Base-by-base conservation (phyloP, 2,329 filamentous ascomycete genomes). In the Nannizziopsis barbatae region DNA sequence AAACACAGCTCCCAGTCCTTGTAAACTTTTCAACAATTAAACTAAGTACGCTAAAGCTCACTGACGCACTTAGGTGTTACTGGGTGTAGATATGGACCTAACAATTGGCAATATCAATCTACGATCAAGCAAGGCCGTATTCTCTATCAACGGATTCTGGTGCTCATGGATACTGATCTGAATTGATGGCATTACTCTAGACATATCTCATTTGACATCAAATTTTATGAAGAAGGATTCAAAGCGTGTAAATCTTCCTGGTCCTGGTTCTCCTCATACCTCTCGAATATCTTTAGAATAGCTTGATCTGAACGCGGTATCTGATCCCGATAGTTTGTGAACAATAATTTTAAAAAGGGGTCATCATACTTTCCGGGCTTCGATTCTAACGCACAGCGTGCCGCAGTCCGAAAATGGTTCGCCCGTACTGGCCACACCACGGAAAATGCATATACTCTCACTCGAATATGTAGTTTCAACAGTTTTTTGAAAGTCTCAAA, bases 341-440 rank as follows among this genome's bases (percentile, higher is more conserved):
- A 57, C 45, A 69, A 52, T 12, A 61, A 36, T 41, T 17, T 52
- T 10, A 63, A 52, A 53, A 69, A 68, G 2, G 62, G 63, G 59
- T 69, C 65, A 31, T 58, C 55, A 10, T 43, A 37, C 3, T 22
- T 10, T 14, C 51, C 53, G 18, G 53, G 55, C 2, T 20, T 33
- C 12, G 41, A 12, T 14, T 53, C 53, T 30, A 53, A 54, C 2
- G 59, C 62, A 55, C 55, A 57, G 20, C 60, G 59, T 39, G 62
- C 50, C 11, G 63, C 62, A 1, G 58, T 52, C 9, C 55, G 54
- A 50, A 65, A 67, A 53, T 66, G 60, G 5, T 50, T 57, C 11
- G 52, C 47, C n/a, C 55, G 53, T 9, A 65, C 54, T 1, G 65
- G 66, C 66, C 66, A 69, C 5, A 35, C 53, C 2, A 56, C 44